Evolutionary conservation across 1,284 basidiomycete species (phyloP).

Genomic region (Boletellus deceptivus): DNA sequence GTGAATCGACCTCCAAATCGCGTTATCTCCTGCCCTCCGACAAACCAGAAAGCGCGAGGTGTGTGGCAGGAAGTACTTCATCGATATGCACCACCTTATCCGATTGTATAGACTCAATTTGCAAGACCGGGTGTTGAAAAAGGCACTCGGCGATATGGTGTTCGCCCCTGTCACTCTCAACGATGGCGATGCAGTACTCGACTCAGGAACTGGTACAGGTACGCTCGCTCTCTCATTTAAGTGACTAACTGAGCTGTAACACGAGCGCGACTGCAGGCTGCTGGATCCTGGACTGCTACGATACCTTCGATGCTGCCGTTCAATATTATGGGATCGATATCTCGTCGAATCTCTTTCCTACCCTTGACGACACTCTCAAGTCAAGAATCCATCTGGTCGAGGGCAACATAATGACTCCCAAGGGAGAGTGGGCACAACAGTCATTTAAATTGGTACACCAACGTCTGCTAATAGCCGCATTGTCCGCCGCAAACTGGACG

Average conservation of each 20-base stretch:
- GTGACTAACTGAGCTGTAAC: not conserved
- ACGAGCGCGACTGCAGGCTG: not conserved
- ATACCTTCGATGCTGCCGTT: not conserved
- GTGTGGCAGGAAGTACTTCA: not conserved
- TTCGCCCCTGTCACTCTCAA: not conserved
- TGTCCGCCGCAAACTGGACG: not conserved
- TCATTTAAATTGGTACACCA: not conserved
- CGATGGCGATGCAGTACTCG: not conserved
- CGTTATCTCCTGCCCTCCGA: not conserved
- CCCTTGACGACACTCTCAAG: not conserved
- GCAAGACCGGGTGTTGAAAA: not conserved
- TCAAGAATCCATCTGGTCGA: not conserved
- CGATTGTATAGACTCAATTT: not conserved
- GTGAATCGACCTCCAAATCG: not conserved
- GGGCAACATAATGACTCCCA: not conserved
- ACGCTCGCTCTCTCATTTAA: too few species aligned
- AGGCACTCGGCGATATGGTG: not conserved
- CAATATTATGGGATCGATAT: not conserved
- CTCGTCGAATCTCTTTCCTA: not conserved
- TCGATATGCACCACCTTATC: not conserved
- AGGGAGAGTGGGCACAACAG: not conserved
- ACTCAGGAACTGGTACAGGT: slow-evolving; percentile 1
- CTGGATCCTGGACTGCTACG: not conserved
- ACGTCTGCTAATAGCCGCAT: not conserved
- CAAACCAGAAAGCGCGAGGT: not conserved